Base-by-base conservation (phyloP, 768 basidiomycete species). In the Boletus tomentosulus region DNA sequence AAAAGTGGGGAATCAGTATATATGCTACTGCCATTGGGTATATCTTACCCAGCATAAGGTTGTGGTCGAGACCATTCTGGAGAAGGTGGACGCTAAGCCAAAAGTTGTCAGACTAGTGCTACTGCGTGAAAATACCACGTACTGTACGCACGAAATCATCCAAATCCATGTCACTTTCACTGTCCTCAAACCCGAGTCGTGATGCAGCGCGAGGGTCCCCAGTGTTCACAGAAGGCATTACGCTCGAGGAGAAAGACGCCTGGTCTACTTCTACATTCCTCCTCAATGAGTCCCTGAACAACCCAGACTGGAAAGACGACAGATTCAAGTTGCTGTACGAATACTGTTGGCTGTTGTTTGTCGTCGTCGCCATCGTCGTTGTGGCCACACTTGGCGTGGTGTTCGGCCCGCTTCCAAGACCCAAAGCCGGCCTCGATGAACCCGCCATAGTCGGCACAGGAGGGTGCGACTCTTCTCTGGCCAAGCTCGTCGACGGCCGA, bases 231-330 rank as follows among this genome's bases (percentile, higher is more conserved):
- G 54, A 31, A n/a, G 50, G 45, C 1, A 57, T 46, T 15, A 25
- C 34, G 4, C 25, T 62, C 24, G 55, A 46, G 28, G 58, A 45
- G 34, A 57, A 53, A 11, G 67, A 42, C 9, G 42, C 9, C 25
- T 66, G 65, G 24, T 64, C 58, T 2, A 60, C 63, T 22, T 65
- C 66, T 19, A 43, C 61, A 38, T 59, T 63, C 48, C 65, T 67
- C 57, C 62, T 63, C 16, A 69, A 31, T 27, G 68, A 71, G 54
- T 69, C 68, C 28, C 68, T 63, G 47, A 71, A 69, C 22, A 71
- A 34, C 3, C 68, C 68, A 25, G 68, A 66, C 33, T 68, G 68
- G 49, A 69, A 69, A 37, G 68, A 55, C 16, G 67, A 59, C 6
- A 69, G 47, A n/a, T 69, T 66, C n/a, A 69, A 27, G 44, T 62